A percentile compares a stretch with the other conserved stretches of the same genome.
Evolutionary conservation across 192 early-diverging fungal genomes (phyloP).

Genomic region (Backusella macrospora): DNA sequence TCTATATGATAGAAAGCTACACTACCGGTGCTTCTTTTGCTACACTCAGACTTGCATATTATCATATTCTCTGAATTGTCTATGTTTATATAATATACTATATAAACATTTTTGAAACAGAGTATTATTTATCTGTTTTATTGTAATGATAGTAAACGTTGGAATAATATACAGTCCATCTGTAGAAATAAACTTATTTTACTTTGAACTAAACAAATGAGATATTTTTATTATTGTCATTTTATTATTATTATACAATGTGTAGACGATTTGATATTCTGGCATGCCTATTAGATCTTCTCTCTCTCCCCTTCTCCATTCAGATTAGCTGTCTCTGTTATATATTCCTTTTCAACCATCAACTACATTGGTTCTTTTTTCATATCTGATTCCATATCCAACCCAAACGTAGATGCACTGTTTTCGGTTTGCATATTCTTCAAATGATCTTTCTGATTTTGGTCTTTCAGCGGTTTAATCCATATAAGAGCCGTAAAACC

Average conservation of each 20-base stretch:
- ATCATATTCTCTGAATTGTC: too few relatives aligned
- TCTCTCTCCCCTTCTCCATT: too few relatives aligned
- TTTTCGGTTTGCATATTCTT: background rate
- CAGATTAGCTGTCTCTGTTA: too few relatives aligned
- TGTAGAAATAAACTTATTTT: slow-evolving; percentile 8
- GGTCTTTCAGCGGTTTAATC: background rate
- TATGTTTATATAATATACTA: too few relatives aligned
- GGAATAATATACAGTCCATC: background rate
- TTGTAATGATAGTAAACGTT: background rate
- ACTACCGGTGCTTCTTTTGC: background rate
- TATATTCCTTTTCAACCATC: too few relatives aligned
- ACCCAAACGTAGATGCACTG: background rate
- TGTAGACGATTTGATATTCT: background rate
- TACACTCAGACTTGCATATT: background rate
- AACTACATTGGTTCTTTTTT: too few relatives aligned
- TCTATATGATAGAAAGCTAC: too few relatives aligned
- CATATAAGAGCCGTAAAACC: slow-evolving; percentile 4
- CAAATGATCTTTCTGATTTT: too few relatives aligned
- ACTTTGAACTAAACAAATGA: slow-evolving; percentile 2
- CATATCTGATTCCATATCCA: too few relatives aligned
- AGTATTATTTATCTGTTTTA: background rate
- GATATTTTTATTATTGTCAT: background rate
- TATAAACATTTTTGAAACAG: background rate
- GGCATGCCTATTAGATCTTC: too few relatives aligned
- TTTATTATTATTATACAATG: background rate